These are phyloP conservation scores for Talaromyces borbonicus DNA, from an alignment of 495 filamentous ascomycete species.

Conservation along the genomic window DNA sequence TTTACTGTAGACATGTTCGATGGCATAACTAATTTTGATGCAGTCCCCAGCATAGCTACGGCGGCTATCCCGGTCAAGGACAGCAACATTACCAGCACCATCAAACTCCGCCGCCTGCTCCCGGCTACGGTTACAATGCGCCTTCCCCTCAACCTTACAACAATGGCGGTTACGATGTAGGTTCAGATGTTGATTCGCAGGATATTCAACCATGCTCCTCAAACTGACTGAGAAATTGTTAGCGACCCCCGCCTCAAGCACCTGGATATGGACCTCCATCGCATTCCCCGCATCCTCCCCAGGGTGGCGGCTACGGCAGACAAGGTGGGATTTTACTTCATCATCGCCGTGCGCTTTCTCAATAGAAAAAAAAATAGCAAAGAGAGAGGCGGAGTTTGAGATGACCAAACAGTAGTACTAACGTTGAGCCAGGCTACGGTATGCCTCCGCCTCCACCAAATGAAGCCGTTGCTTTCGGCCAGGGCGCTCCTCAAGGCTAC, in stretches of 20 bases:
- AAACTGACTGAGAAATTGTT: constrained; percentile 12
- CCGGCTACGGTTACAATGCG: constrained; percentile 34
- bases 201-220: not conserved
- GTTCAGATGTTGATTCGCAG: constrained; percentile 7
- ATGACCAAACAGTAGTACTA: not conserved
- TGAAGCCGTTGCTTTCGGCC: constrained; percentile 52
- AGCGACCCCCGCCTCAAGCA: constrained; percentile 16
- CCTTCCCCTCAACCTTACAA: constrained; percentile 29
- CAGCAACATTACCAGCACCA: constrained; percentile 31
- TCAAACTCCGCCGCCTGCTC: constrained; percentile 17
- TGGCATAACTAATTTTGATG: not conserved
- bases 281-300: constrained; percentile 20
- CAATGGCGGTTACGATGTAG: constrained; percentile 33
- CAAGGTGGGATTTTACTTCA: constrained; percentile 20
- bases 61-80: constrained; percentile 39
- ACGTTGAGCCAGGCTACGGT: constrained; percentile 12
- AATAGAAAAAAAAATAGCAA: too few relatives aligned
- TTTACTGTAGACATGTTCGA: not conserved
- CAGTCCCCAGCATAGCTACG: constrained; percentile 29
- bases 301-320: constrained; percentile 27
- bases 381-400: too few relatives aligned
- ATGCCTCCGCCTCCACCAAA: constrained; percentile 33
- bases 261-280: constrained; percentile 25
- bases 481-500: constrained; percentile 69
- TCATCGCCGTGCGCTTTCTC: too few relatives aligned